phyloP scores from a whole-genome alignment of 176 grass and related monocot genomes.

The Rhipidocladum racemiflorum region DNA sequence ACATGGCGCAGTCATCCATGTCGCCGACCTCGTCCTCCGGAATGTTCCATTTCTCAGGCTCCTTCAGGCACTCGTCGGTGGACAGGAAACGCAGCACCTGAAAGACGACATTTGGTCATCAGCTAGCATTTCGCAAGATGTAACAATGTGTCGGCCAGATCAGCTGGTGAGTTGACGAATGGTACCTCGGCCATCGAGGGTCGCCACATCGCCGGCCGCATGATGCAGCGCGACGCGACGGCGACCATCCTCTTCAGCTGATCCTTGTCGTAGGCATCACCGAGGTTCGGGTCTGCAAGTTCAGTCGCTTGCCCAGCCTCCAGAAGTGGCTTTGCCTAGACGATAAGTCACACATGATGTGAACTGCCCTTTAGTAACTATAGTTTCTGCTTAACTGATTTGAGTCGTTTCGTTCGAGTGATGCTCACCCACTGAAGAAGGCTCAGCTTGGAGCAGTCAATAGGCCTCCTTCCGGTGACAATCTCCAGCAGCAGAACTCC shows the following conservation, averaged over 20 bases:
- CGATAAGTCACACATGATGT: neutral
- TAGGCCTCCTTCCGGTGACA: slow-evolving; percentile 73
- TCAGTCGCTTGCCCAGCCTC: slow-evolving; percentile 73
- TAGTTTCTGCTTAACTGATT: neutral
- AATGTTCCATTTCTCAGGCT: slow-evolving; percentile 74
- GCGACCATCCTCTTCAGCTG: slow-evolving; percentile 68
- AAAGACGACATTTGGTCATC: neutral
- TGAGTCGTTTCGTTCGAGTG: neutral
- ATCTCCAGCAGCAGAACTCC: slow-evolving; percentile 79
- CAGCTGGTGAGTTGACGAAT: neutral
- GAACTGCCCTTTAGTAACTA: neutral
- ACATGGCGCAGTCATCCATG: slow-evolving; percentile 64
- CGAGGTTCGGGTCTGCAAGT: slow-evolving; percentile 65
- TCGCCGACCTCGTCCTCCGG: slow-evolving; percentile 60
- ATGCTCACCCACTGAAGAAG: slow-evolving; percentile 76
- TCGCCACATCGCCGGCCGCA: slow-evolving; percentile 75
- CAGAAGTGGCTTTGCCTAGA: slow-evolving; percentile 82
- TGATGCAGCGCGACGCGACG: slow-evolving; percentile 63
- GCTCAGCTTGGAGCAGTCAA: slow-evolving; percentile 82
- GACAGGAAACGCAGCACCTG: slow-evolving; percentile 76
- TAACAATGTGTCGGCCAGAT: neutral
- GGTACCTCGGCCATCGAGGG: slow-evolving; percentile 77
- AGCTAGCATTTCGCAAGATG: neutral
- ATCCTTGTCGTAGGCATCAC: slow-evolving; percentile 56
- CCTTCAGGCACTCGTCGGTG: slow-evolving; percentile 50